These are phyloP conservation scores for Malus hybrid DNA, from an alignment of 331 rosid species.

Conservation along the genomic window DNA sequence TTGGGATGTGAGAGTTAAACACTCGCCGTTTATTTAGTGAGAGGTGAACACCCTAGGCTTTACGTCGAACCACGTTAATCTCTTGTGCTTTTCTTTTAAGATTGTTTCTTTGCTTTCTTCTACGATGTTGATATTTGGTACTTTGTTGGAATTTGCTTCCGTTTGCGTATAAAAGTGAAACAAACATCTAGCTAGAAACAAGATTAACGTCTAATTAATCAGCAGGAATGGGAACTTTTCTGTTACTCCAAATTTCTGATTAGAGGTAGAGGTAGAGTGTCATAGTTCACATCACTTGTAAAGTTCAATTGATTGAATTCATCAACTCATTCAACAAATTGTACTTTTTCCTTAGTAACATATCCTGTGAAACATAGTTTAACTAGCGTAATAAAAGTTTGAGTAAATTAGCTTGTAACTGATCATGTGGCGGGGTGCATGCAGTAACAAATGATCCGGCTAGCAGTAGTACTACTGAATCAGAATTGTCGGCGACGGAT, in stretches of 20 bases:
- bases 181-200: background rate
- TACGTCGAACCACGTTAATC: background rate
- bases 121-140: too few relatives aligned
- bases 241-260: background rate
- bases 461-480: slow-evolving; percentile 21
- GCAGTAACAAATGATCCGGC: slow-evolving; percentile 60
- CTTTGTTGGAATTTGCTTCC: too few relatives aligned
- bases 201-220: background rate
- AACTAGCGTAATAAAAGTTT: background rate
- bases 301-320: background rate
- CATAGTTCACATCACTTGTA: background rate
- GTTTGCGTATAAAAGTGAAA: too few relatives aligned
- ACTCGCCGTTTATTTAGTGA: too few relatives aligned
- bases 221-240: background rate
- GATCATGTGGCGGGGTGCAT: background rate
- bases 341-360: background rate
- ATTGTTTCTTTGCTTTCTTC: too few relatives aligned
- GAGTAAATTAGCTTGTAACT: background rate
- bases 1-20: too few relatives aligned
- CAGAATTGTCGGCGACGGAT: slow-evolving; percentile 26
- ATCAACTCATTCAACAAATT: background rate
- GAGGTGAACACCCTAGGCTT: background rate
- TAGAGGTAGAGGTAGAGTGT: background rate
- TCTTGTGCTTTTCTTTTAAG: too few relatives aligned
- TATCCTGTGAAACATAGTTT: background rate